These are phyloP conservation scores for Scleromitrula shiraiana DNA, from an alignment of 2,329 filamentous ascomycete species.

Conservation along the genomic window DNA sequence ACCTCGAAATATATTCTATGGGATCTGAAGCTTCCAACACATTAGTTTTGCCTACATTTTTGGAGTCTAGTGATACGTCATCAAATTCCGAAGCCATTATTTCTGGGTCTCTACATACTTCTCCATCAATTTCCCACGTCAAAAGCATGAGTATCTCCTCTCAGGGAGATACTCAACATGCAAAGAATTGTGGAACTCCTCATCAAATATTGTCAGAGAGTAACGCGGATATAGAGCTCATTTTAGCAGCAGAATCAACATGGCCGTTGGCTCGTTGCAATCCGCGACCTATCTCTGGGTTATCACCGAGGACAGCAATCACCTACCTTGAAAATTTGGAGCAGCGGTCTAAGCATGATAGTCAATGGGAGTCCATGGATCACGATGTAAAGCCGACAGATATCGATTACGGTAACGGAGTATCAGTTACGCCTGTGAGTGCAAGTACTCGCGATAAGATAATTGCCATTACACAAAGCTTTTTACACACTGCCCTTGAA, in stretches of 20 bases:
- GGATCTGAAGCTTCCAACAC: slow-evolving; percentile 1
- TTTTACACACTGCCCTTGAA: slow-evolving; percentile 62
- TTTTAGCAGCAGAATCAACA: slow-evolving; percentile 40
- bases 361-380: slow-evolving; percentile 39
- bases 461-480: slow-evolving; percentile 63
- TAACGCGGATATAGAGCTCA: slow-evolving; percentile 39
- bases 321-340: slow-evolving; percentile 45
- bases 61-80: slow-evolving; percentile 2
- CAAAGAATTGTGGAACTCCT: background rate
- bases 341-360: slow-evolving; percentile 40
- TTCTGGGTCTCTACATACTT: slow-evolving; percentile 6
- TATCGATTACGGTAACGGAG: slow-evolving; percentile 10
- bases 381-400: slow-evolving; percentile 25
- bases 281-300: slow-evolving; percentile 36
- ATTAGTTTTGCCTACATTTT: background rate
- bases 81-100: slow-evolving; percentile 2
- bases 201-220: slow-evolving; percentile 19
- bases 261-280: slow-evolving; percentile 47
- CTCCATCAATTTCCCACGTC: slow-evolving; percentile 11
- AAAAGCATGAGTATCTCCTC: slow-evolving; percentile 10
- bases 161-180: background rate
- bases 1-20: slow-evolving; percentile 32
- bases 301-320: slow-evolving; percentile 42
- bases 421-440: slow-evolving; percentile 38
- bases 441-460: slow-evolving; percentile 55